Evolutionary conservation across 768 basidiomycete species (phyloP).

Genomic region (Termitomyces sp.): DNA sequence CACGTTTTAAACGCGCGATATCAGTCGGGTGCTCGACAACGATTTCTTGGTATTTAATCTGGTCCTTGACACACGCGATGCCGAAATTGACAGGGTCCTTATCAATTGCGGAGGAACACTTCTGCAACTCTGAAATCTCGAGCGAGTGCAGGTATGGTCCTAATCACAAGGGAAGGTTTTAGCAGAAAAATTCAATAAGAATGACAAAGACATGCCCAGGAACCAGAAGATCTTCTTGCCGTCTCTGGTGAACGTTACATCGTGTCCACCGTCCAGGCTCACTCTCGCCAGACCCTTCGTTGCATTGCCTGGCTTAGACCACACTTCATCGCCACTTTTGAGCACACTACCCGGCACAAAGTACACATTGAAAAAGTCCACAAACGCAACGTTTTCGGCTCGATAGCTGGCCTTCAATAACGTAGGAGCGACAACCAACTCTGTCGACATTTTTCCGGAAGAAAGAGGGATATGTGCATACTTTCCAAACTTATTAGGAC

Average conservation of each 20-base stretch:
- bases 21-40: conserved; percentile 57
- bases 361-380: conserved; percentile 68
- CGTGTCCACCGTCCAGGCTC: conserved; percentile 72
- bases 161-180: conserved; percentile 14
- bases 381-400: conserved; percentile 48
- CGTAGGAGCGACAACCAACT: conserved; percentile 41
- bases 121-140: conserved; percentile 43
- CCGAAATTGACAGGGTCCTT: conserved; percentile 52
- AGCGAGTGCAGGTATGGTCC: conserved; percentile 62
- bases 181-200: neutral
- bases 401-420: conserved; percentile 13
- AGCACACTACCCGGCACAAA: conserved; percentile 37
- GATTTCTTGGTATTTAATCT: conserved; percentile 55
- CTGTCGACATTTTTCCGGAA: conserved; percentile 50
- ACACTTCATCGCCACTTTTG: conserved; percentile 40
- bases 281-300: conserved; percentile 54
- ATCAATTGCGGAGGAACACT: conserved; percentile 43
- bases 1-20: conserved; percentile 48
- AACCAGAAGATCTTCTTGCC: conserved; percentile 70
- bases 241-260: conserved; percentile 56
- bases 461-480: conserved; percentile 44
- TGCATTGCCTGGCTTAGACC: conserved; percentile 68
- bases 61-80: conserved; percentile 50
- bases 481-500: conserved; percentile 39
- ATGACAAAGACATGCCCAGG: conserved; percentile 40